Base-by-base conservation (phyloP, 139 green algal species). In the Micractinium conductrix region DNA sequence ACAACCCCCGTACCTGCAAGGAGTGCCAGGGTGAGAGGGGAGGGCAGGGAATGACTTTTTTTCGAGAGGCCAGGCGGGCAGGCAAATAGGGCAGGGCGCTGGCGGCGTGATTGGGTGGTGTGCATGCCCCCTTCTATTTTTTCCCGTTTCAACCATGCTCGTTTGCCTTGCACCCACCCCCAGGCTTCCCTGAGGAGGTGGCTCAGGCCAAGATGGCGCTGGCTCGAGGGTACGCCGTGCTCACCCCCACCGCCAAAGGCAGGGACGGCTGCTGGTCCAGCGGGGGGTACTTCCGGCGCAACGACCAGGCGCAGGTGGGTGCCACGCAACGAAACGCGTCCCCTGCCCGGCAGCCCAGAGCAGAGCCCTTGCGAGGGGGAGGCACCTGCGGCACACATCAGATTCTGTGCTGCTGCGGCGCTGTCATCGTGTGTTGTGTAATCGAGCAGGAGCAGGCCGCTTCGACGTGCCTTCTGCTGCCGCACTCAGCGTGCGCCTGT, bases 121-220 rank as follows among this genome's bases (percentile, higher is more conserved):
- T 70, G 63, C 28, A 30, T 42, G 30, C 53, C 53, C 8, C 53
- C 5, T 62, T 19, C 53, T 62, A 22, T 16, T 19, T 22, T 19
- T 62, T 19, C 53, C 53, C n/a, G n/a, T n/a, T 62, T 19, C 53
- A 14, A 62, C 7, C 2, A 30, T 19, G 16, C 19, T 35, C 62
- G 26, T 35, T 35, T 38, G 22, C 69, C 69, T 3, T 10, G 40
- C 69, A 10, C 17, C 21, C 35, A 2, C 7, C 3, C 30, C 44
- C 72, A 79, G 72, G 72, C 43, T 53, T 79, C n/a, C 72, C 72
- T 14, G 43, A 79, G 30, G 72, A 79, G 72, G 22, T 65, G 44
- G 42, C 72, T 8, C 45, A 42, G 44, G 43, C 72, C 28, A 79
- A 79, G 72, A 50, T 60, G 72, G 72, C 72, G 4, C 72, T 79